Base-by-base conservation (phyloP, 352 stramenopile genomes). In the Phytophthora quininea region DNA sequence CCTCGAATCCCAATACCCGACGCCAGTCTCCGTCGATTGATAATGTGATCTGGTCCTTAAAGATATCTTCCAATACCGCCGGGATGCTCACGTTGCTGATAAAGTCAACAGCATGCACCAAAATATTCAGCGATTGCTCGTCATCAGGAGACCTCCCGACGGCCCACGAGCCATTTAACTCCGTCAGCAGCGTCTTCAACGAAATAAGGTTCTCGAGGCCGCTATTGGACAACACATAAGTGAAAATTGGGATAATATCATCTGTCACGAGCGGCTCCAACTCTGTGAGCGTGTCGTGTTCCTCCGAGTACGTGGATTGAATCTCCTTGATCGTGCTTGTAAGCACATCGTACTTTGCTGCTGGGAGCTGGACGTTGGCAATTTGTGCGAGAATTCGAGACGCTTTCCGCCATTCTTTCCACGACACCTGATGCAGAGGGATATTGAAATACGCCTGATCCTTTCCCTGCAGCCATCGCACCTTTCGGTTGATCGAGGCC, bases 371-470 rank as follows among this genome's bases (percentile, higher is more conserved):
- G 0, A 84, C 71, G 29, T 74, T 58, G 0, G 72, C 74, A 38
- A 91, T 79, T 68, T 93, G 81, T 0, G 83, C 80, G 11, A 96
- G 71, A 45, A 93, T 79, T 43, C 83, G 75, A 1, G 83, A 95
- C 6, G 89, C 79, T 38, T 84, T 83, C 1, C 89, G 77, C 89
- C 89, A 96, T 55, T 95, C 86, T 29, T 92, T 95, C 78, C 79
- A 91, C 48, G 89, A 96, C 7, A 93, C 72, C 32, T 95, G 87
- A 30, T 93, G 73, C 57, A 90, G 32, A 2, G 89, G 87, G 33
- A 96, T 96, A 53, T 95, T 93, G 63, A 93, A 96, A 58, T 95
- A 95, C 57, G 86, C 91, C 37, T 96, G 89, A 58, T 96, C 88
- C 74, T 96, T 96, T n/a, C 89, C 88, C 69, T 95, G 89, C 9